These are phyloP conservation scores for Alternaria arbusti DNA, from an alignment of 2,329 filamentous ascomycete genomes.

Conservation along the genomic window DNA sequence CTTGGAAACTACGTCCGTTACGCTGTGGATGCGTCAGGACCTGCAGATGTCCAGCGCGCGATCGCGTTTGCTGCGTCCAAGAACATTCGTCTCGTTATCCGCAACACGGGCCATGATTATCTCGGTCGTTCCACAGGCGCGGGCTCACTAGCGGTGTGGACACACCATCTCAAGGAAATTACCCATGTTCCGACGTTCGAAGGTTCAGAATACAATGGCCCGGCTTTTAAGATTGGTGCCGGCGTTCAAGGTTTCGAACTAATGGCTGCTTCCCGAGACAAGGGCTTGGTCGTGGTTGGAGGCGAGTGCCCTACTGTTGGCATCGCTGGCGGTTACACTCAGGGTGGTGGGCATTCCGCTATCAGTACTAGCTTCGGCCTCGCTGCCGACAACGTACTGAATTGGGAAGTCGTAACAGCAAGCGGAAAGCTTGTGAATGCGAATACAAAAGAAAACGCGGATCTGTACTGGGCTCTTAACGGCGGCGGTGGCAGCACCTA, in stretches of 20 bases:
- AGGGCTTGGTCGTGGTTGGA: conserved; percentile 24
- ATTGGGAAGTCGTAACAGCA: conserved; percentile 33
- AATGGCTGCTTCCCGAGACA: conserved; percentile 23
- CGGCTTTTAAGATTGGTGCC: conserved; percentile 32
- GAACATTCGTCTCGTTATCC: conserved; percentile 38
- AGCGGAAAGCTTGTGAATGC: conserved; percentile 25
- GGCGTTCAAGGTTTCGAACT: conserved; percentile 33
- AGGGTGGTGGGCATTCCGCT: conserved; percentile 60
- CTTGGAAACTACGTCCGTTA: conserved; percentile 32
- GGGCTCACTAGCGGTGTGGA: conserved; percentile 25
- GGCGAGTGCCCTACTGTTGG: conserved; percentile 54
- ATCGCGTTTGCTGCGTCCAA: conserved; percentile 28
- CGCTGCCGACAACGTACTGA: conserved; percentile 31
- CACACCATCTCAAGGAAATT: conserved; percentile 29
- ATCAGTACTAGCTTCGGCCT: conserved; percentile 53
- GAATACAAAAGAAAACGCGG: conserved; percentile 18
- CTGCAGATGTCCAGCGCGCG: conserved; percentile 20
- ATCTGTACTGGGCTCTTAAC: conserved; percentile 38
- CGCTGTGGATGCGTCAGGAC: conserved; percentile 22
- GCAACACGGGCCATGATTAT: conserved; percentile 41
- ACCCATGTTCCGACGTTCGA: conserved; percentile 16
- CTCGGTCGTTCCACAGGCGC: conserved; percentile 26
- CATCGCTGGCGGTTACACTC: conserved; percentile 38
- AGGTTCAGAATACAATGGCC: conserved; percentile 18
- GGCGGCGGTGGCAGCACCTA: conserved; percentile 38